Evolutionary conservation across 352 stramenopile species (phyloP), one percentile per base, ranked within the genome.

Genomic region (Phytophthora kernoviae): DNA sequence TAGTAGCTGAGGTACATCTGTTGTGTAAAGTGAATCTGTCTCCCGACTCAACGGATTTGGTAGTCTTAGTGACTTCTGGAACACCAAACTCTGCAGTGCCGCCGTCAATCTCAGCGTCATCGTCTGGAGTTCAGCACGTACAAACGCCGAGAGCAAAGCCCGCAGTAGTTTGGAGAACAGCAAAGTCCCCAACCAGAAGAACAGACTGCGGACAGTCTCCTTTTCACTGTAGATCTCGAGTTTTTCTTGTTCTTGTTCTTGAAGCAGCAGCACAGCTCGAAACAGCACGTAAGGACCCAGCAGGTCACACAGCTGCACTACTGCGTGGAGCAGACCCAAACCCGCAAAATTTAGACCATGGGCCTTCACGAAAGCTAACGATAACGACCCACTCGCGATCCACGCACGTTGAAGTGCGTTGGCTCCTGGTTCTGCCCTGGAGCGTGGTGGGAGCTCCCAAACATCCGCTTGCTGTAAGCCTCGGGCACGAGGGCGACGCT

Each of bases 41-140:
- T 76, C 75, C 53, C 77, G 77, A 15, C 49, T 41, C 5, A 53
- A 68, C 6, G 65, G 62, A 15, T 64, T 63, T 14, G 66, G 69
- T 10, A 92, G 68, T 0, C 79, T 67, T 42, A 91, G 58, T 21
- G 81, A 73, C 58, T 92, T 91, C 59, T 88, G 82, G 59, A 91
- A 88, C 2, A 94, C 70, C 40, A 90, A 58, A 61, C 77, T 88
- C 70, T 91, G 82, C 51, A 94, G 65, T 36, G 75, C 81, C 48
- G 76, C 70, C 15, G 81, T 80, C 42, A 92, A 82, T 50, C 74
- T 71, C 57, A 92, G 50, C 48, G 79, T 84, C 26, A 77, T 72
- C 20, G 85, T 71, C 65, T 90, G 77, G 30, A 84, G 79, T 65
- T 91, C 81, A 1, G 68, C 44, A 46, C 81, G 79, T 18, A 84